phyloP scores from a whole-genome alignment of 176 grass and related monocot species.

The Phragmites australis region DNA sequence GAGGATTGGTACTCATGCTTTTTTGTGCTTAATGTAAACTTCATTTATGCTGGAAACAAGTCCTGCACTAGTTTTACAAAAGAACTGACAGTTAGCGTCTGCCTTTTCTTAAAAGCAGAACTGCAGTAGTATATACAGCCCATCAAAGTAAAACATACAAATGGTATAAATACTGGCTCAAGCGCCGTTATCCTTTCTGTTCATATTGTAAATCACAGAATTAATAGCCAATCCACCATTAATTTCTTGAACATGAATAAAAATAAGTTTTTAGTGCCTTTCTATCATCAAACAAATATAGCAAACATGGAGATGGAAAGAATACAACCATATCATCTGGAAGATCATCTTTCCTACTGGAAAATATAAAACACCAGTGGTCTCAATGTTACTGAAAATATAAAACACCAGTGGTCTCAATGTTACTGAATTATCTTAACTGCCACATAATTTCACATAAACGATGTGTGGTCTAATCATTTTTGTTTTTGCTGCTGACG shows the following conservation, averaged over 20 bases:
- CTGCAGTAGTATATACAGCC: not conserved
- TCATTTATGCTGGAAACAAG: conserved; percentile 9
- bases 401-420: no score
- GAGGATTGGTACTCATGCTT: not conserved
- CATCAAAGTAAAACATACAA: not conserved
- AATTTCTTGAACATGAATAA: not conserved
- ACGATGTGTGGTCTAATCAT: conserved; percentile 11
- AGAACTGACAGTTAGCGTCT: not conserved
- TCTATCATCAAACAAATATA: not conserved
- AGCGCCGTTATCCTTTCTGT: not conserved
- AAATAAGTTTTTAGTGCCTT: not conserved
- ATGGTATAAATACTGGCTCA: not conserved
- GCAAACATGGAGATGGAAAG: not conserved
- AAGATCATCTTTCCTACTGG: not conserved
- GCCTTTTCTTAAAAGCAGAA: not conserved
- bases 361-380: not conserved
- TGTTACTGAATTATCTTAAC: conserved; percentile 3
- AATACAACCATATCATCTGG: not conserved
- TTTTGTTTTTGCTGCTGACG: not conserved
- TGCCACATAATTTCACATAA: conserved; percentile 18
- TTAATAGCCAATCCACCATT: not conserved
- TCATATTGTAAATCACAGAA: conserved; percentile 6
- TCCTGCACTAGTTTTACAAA: conserved; percentile 16
- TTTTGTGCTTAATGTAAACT: not conserved
- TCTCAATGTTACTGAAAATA: not conserved